Percentiles rank a stretch among this genome's conserved stretches.
Conservation (phyloP, 2,329 filamentous ascomycete species). For the Parafenestella ontariensis region DNA sequence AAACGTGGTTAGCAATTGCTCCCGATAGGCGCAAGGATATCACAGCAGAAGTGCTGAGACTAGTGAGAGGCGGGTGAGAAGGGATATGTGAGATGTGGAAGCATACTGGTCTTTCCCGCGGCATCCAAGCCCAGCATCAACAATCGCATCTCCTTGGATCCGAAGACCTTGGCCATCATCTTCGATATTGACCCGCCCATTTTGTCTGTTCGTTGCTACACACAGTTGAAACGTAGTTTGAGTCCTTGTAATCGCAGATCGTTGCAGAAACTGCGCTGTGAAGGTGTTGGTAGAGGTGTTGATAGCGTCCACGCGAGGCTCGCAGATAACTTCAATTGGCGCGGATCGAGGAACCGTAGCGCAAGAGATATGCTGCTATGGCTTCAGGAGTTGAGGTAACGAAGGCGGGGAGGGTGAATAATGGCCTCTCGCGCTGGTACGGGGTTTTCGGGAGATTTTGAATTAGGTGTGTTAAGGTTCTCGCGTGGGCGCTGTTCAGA, state of each 20-base stretch:
- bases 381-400: conserved; percentile 1
- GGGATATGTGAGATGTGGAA: not conserved
- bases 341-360: not conserved
- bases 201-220: conserved; percentile 53
- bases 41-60: not conserved
- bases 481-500: not conserved
- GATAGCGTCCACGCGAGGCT: conserved; percentile 1
- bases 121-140: conserved; percentile 98
- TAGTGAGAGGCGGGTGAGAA: not conserved
- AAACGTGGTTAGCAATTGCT: conserved; percentile 20
- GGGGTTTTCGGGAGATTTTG: not conserved
- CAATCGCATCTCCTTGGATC: conserved; percentile 97
- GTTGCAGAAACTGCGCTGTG: not conserved
- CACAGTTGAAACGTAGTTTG: conserved; percentile 2
- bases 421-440: not conserved
- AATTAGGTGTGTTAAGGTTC: not conserved
- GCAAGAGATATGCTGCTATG: not conserved
- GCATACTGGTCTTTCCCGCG: conserved; percentile 87
- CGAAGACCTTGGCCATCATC: conserved; percentile 98
- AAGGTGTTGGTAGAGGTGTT: conserved; percentile 3
- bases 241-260: not conserved
- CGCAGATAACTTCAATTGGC: not conserved
- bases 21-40: not conserved
- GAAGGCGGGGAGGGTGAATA: not conserved
- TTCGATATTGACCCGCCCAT: conserved; percentile 94